Evolutionary conservation across 2,329 filamentous ascomycete species (phyloP), one percentile per base, ranked within the genome.

Genomic region (Trichoderma lentiforme): DNA sequence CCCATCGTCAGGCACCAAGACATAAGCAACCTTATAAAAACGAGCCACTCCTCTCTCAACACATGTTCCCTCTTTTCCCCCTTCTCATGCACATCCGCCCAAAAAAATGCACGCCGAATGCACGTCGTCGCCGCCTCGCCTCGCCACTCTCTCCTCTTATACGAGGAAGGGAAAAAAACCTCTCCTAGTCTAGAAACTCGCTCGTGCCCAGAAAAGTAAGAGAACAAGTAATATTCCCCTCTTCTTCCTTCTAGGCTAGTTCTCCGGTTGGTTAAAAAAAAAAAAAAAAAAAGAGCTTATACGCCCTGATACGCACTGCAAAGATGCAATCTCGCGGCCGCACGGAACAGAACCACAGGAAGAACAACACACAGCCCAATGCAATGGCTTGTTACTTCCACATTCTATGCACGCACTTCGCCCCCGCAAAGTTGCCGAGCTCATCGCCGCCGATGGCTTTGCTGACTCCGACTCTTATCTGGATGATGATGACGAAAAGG

Each of bases 1-100:
- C 56, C 65, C 65, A 61, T 70, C 66, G 18, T 70, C 66, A 70
- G 66, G 66, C 66, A 70, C 39, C 66, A 70, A 70, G 66, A 36
- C 66, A 61, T 70, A 70, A 70, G 66, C 66, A 69, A 70, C 56
- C 66, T 26, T 70, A 70, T 70, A 70, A 62, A 34, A 70, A 70
- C n/a, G 56, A 70, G 26, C 66, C 66, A 70, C 66, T 70, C 66
- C 66, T 60, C 66, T 70, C 66, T 70, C 66, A 70, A 61, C 66
- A 70, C 66, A 69, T 69, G 66, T 70, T 70, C 57, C 57, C n/a
- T 60, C 56, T 68, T 68, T 57, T 57, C 36, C 65, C 65, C 65
- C 57, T 68, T 68, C 66, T 70, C 57, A 70, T 70, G 66, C 66
- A 70, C 57, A 70, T 70, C 66, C 66, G 66, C 66, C 66, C 66